Evolutionary conservation across 2,329 filamentous ascomycete genomes (phyloP).

Genomic region (Davidsoniella virescens): DNA sequence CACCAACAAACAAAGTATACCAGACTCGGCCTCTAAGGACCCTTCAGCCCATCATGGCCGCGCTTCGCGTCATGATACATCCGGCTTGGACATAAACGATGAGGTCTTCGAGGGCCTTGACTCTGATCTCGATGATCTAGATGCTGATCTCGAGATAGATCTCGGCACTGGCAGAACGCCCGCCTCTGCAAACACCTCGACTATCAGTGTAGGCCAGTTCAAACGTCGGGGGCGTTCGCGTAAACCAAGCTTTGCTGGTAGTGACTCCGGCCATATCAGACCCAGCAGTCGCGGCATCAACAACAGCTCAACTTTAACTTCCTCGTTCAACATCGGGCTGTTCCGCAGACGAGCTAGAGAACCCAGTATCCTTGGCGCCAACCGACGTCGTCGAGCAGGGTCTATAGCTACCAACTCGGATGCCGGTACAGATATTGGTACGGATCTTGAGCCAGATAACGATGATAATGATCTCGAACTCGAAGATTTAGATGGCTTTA

Average conservation of each 20-base stretch:
- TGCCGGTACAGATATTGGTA: slow-evolving; percentile 14
- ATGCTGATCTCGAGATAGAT: slow-evolving; percentile 22
- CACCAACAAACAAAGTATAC: background rate
- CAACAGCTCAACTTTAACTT: slow-evolving; percentile 31
- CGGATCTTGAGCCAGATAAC: slow-evolving; percentile 16
- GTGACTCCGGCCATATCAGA: slow-evolving; percentile 34
- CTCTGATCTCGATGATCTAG: slow-evolving; percentile 22
- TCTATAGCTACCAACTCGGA: slow-evolving; percentile 13
- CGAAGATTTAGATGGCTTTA: slow-evolving; percentile 33
- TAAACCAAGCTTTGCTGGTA: slow-evolving; percentile 34
- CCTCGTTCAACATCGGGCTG: slow-evolving; percentile 37
- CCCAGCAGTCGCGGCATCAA: slow-evolving; percentile 32
- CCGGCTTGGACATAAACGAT: slow-evolving; percentile 33
- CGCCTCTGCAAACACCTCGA: slow-evolving; percentile 28
- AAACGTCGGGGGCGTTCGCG: slow-evolving; percentile 29
- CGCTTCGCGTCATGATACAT: slow-evolving; percentile 23
- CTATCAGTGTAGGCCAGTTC: slow-evolving; percentile 30
- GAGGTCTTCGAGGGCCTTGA: slow-evolving; percentile 29
- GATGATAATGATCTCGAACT: slow-evolving; percentile 23
- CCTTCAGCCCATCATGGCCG: slow-evolving; percentile 2
- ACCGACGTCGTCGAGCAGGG: slow-evolving; percentile 24
- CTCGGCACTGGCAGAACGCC: background rate
- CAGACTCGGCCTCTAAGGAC: background rate
- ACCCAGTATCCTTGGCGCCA: slow-evolving; percentile 43
- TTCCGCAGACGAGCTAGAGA: slow-evolving; percentile 43